Conservation (phyloP, 2,329 filamentous ascomycete genomes). For the Fusarium secorum region DNA sequence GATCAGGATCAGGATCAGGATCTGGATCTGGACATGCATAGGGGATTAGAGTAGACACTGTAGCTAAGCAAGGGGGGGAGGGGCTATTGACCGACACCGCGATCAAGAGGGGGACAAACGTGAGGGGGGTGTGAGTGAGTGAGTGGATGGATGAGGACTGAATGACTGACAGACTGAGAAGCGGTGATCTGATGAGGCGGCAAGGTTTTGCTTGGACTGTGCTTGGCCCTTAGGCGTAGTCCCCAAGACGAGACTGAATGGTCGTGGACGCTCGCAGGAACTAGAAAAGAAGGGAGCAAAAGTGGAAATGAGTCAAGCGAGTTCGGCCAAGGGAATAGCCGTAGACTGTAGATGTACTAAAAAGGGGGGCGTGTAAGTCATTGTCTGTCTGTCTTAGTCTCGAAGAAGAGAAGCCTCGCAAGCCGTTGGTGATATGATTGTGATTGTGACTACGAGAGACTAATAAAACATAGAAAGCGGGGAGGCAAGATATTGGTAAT, state of each 20-base stretch:
- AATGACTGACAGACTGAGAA: not conserved
- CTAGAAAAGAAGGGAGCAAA: not conserved
- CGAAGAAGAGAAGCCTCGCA: not conserved
- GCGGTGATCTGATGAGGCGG: constrained; percentile 19
- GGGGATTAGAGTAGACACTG: not conserved
- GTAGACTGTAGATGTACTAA: not conserved
- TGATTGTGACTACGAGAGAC: not conserved
- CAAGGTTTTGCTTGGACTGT: constrained; percentile 31
- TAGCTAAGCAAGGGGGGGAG: not conserved
- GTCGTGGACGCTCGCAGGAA: not conserved
- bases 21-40: not conserved
- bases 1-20: no score
- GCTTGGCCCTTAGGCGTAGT: constrained; percentile 7
- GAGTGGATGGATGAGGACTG: not conserved
- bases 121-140: not conserved
- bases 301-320: constrained; percentile 24
- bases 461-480: not conserved
- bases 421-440: not conserved
- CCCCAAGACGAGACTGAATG: not conserved
- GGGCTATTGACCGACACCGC: not conserved
- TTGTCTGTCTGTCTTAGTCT: not conserved
- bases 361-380: constrained; percentile 5
- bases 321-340: constrained; percentile 1
- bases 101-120: not conserved
- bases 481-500: not conserved